Base-by-base conservation (phyloP, 2,329 filamentous ascomycete genomes). In the Pezicula neosporulosa region DNA sequence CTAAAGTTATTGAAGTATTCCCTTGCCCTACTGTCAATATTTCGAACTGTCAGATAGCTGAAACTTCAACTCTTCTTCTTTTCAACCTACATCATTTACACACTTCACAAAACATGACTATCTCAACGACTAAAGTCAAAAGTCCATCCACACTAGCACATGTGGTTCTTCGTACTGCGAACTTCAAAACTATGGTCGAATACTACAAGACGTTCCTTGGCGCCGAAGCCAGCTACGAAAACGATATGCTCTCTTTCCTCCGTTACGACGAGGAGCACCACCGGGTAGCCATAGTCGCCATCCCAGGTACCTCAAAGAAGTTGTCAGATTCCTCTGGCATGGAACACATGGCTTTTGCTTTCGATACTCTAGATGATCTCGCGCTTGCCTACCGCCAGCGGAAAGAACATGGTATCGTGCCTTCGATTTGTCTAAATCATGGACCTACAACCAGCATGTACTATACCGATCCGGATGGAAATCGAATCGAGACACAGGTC, bases 391-490 rank as follows among this genome's bases (percentile, higher is more conserved):
- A 75, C 56, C 52, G 56, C 28, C 64, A 71, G 54, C 63, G 68
- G 16, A 70, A 68, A 53, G 56, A 58, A 0, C 50, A 57, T 6
- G 69, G 68, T 1, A 70, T 75, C 46, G 12, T 60, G 39, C 76
- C 76, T 0, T 24, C 66, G 4, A 75, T 71, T 71, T 67, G 60
- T 52, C 65, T 75, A 39, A 76, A 78, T 57, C 76, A 78, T 56
- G 76, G 76, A 2, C 66, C 68, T 2, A 77, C 72, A 1, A 73
- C 66, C 0, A 71, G 67, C 56, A 70, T 78, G 39, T 78, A 78
- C 60, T 78, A 77, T 57, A 52, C 56, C 6, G 76, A 78, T 58
- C 75, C 74, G 4, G 74, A 78, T 56, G 72, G 74, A 16, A 77
- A 77, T 59, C 55, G 64, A 55, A 44, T 78, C 24, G 76, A 78